These are phyloP conservation scores for Aspergillus fructus DNA, from an alignment of 2,329 filamentous ascomycete genomes.

Conservation along the genomic window DNA sequence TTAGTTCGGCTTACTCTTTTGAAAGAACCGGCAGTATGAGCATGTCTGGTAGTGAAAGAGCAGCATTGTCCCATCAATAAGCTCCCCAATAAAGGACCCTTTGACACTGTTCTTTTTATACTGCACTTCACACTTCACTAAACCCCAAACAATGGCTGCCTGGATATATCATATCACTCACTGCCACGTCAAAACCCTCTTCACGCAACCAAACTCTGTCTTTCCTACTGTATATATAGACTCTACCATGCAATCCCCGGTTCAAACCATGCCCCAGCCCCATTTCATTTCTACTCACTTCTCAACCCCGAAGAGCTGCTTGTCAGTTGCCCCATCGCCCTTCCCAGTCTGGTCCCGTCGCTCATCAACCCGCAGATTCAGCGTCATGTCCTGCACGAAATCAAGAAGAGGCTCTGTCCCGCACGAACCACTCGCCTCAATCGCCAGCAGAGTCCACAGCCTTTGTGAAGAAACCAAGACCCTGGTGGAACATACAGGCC, in stretches of 20 bases:
- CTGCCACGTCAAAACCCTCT: background rate
- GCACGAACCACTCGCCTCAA: background rate
- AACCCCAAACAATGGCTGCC: background rate
- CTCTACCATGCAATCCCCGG: background rate
- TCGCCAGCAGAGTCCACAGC: background rate
- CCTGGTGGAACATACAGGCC: background rate
- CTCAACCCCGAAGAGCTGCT: background rate
- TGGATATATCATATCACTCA: background rate
- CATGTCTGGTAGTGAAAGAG: too few species aligned
- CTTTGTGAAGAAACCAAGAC: background rate
- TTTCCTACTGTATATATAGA: background rate
- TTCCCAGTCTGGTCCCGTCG: too few species aligned
- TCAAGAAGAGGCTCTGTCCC: background rate
- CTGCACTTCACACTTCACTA: background rate
- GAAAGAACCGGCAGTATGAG: background rate
- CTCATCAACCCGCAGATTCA: too few species aligned
- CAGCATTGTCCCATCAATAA: background rate
- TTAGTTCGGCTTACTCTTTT: background rate
- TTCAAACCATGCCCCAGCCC: background rate
- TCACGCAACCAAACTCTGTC: background rate
- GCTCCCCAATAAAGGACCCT: background rate
- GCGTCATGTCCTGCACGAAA: background rate
- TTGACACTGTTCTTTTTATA: background rate
- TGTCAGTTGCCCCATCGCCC: too few species aligned
- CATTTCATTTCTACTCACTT: background rate